A percentile compares a stretch with the other conserved stretches of the same genome.
These are phyloP conservation scores for Candida pseudofarinosa DNA, from an alignment of 805 yeast species.

Conservation along the genomic window DNA sequence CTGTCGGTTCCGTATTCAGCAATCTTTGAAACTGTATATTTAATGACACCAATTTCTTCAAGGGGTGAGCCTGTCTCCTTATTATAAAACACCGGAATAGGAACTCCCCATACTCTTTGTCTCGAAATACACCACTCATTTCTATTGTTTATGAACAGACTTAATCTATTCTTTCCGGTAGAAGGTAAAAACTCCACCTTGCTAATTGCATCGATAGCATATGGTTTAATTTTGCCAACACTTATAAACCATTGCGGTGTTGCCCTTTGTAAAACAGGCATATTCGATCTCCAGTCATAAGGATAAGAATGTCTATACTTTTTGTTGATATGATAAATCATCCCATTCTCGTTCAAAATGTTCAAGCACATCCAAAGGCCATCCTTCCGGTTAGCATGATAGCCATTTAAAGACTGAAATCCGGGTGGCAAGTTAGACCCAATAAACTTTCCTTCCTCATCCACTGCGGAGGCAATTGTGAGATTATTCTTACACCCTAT, in stretches of 20 bases:
- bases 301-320: conserved; percentile 82
- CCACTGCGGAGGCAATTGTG: conserved; percentile 71
- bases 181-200: conserved; percentile 71
- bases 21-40: conserved; percentile 53
- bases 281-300: conserved; percentile 94
- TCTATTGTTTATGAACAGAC: conserved; percentile 69
- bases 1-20: conserved; percentile 61
- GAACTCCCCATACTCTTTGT: conserved; percentile 97
- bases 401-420: conserved; percentile 45
- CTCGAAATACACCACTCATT: conserved; percentile 98
- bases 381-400: conserved; percentile 21
- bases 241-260: conserved; percentile 98
- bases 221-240: conserved; percentile 64
- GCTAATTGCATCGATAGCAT: conserved; percentile 56
- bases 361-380: conserved; percentile 50
- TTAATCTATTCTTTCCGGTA: conserved; percentile 64
- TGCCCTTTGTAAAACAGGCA: conserved; percentile 90
- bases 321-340: conserved; percentile 47
- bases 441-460: conserved; percentile 64
- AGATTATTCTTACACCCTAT: conserved; percentile 59
- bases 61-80: conserved; percentile 60
- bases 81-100: conserved; percentile 78
- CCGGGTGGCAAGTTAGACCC: conserved; percentile 47
- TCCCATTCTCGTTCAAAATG: conserved; percentile 35
- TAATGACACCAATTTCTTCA: conserved; percentile 51